Evolutionary conservation across 176 grass and related monocot species (phyloP).

Genomic region (Bothriochloa decipiens): DNA sequence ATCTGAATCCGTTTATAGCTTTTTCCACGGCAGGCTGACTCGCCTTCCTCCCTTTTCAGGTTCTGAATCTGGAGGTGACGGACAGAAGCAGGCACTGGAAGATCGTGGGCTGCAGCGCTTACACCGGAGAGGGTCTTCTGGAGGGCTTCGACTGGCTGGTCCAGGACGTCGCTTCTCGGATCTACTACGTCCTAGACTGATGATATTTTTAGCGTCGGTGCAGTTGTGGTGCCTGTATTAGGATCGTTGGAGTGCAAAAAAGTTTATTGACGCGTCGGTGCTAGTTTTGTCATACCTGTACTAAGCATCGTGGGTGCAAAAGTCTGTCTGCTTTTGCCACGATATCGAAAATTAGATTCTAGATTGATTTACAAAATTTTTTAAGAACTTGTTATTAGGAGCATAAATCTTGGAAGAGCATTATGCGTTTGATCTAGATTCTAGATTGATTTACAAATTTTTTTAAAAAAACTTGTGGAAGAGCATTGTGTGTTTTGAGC

Average conservation of each 20-base stretch:
- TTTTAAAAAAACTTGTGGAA: too few relatives aligned
- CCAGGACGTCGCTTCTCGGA: constrained; percentile 79
- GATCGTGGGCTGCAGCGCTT: constrained; percentile 82
- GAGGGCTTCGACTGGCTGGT: constrained; percentile 86
- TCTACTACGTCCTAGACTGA: constrained; percentile 68
- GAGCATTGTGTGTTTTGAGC: too few relatives aligned
- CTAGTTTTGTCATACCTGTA: not conserved
- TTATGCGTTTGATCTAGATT: too few relatives aligned
- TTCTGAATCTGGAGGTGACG: constrained; percentile 80
- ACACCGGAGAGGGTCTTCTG: constrained; percentile 71
- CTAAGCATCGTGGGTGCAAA: too few relatives aligned
- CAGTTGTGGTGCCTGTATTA: not conserved
- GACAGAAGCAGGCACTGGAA: constrained; percentile 76
- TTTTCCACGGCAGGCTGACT: not conserved
- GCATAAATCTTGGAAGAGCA: too few relatives aligned
- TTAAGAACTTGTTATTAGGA: too few relatives aligned
- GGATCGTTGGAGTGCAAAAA: not conserved
- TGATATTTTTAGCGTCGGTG: not conserved
- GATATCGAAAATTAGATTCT: too few relatives aligned
- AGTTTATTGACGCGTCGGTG: not conserved
- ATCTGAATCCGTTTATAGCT: too few relatives aligned
- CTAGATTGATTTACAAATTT: too few relatives aligned
- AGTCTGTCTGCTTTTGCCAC: too few relatives aligned
- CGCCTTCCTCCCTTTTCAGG: constrained; percentile 43
- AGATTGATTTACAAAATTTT: too few relatives aligned